A percentile compares a stretch with the other conserved stretches of the same genome.
Evolutionary conservation across 306 rosid species (phyloP).

Genomic region (Castanea mollissima): DNA sequence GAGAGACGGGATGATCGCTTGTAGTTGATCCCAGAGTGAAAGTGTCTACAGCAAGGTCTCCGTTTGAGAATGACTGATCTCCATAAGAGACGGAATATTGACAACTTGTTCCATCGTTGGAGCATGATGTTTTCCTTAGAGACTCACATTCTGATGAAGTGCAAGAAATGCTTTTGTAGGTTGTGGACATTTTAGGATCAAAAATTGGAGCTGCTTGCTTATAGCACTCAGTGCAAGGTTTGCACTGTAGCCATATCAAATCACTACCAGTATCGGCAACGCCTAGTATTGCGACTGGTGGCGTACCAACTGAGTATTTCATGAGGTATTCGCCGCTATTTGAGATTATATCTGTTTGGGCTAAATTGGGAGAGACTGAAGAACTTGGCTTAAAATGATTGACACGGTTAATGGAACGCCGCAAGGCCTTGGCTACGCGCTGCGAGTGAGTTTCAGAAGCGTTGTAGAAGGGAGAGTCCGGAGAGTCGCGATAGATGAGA

Average conservation of each 20-base stretch:
- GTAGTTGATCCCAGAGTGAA: conserved; percentile 40
- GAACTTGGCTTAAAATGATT: neutral
- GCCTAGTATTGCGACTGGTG: conserved; percentile 34
- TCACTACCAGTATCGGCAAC: conserved; percentile 58
- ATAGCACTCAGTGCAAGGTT: conserved; percentile 45
- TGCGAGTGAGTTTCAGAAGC: neutral
- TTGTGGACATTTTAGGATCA: conserved; percentile 35
- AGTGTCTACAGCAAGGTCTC: conserved; percentile 42
- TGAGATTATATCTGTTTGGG: neutral
- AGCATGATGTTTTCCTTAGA: neutral
- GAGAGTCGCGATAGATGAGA: conserved; percentile 9
- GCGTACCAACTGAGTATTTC: conserved; percentile 49
- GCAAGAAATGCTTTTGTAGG: conserved; percentile 24
- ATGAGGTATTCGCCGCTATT: conserved; percentile 37
- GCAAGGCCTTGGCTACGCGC: neutral
- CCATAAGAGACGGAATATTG: conserved; percentile 23
- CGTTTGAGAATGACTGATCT: conserved; percentile 19
- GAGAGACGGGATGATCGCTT: neutral
- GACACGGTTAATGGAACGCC: conserved; percentile 13
- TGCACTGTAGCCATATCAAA: conserved; percentile 56
- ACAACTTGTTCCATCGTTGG: neutral
- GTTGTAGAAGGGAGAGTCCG: neutral
- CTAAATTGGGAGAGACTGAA: neutral
- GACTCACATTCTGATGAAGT: neutral
- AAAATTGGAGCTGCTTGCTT: conserved; percentile 38